phyloP scores from a whole-genome alignment of 2,329 filamentous ascomycete genomes.

The Penicillium sp. region DNA sequence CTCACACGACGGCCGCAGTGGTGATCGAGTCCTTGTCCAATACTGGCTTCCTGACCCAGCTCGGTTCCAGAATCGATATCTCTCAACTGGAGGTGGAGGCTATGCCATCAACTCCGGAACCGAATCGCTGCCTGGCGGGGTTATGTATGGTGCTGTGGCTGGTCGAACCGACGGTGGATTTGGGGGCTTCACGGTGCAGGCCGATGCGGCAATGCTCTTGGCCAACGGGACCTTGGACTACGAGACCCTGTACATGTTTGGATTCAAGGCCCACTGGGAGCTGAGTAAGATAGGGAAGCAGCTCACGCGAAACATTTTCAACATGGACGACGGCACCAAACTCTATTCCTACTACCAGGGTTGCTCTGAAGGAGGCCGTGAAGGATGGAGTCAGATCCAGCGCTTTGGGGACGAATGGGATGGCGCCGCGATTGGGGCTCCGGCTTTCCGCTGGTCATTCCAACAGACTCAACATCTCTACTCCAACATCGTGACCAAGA shows the following conservation, averaged over 20 bases:
- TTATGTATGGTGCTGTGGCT: slow-evolving; percentile 45
- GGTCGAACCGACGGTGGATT: slow-evolving; percentile 49
- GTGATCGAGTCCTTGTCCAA: slow-evolving; percentile 32
- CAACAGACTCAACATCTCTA: slow-evolving; percentile 39
- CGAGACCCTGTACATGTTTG: slow-evolving; percentile 47
- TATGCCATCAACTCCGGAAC: slow-evolving; percentile 39
- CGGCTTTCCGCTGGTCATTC: slow-evolving; percentile 39
- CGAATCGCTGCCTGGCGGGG: slow-evolving; percentile 34
- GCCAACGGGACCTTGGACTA: slow-evolving; percentile 45
- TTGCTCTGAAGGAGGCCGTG: slow-evolving; percentile 49
- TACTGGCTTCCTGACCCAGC: slow-evolving; percentile 42
- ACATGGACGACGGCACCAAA: slow-evolving; percentile 12
- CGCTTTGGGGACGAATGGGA: slow-evolving; percentile 44
- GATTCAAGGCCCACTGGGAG: slow-evolving; percentile 46
- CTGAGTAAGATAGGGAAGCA: slow-evolving; percentile 42
- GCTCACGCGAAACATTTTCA: slow-evolving; percentile 38
- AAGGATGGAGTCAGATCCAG: slow-evolving; percentile 45
- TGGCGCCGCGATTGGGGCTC: slow-evolving; percentile 40
- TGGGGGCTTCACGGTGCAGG: slow-evolving; percentile 41
- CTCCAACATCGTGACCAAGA: slow-evolving; percentile 33
- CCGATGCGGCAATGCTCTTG: slow-evolving; percentile 33
- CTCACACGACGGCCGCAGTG: slow-evolving; percentile 37
- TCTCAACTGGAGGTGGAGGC: slow-evolving; percentile 45
- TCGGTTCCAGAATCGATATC: slow-evolving; percentile 43
- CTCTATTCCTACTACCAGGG: slow-evolving; percentile 45